phyloP scores from a whole-genome alignment of 768 basidiomycete species.

The Auricularia sp. region DNA sequence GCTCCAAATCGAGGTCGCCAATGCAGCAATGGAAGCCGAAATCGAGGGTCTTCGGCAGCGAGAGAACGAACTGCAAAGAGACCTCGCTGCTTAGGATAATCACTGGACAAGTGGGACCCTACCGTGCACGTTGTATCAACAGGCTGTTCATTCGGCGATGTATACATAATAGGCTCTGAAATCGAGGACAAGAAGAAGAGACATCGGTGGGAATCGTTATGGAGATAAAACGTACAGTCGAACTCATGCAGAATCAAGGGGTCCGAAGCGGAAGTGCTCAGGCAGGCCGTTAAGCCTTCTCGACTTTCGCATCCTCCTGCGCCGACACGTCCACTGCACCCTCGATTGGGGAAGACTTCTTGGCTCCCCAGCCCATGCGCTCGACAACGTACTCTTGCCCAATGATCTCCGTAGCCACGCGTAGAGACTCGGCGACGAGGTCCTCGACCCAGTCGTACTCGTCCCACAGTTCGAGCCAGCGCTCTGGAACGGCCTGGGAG shows the following conservation, averaged over 20 bases:
- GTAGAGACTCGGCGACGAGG: constrained; percentile 73
- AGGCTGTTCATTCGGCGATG: no score
- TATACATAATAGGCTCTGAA: no score
- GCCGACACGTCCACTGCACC: not conserved
- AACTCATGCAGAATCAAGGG: no score
- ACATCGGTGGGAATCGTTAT: no score
- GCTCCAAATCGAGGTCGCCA: constrained; percentile 92
- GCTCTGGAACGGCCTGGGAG: constrained; percentile 73
- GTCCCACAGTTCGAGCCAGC: constrained; percentile 81
- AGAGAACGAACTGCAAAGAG: constrained; percentile 43
- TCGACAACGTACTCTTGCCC: constrained; percentile 86
- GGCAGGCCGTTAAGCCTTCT: no score
- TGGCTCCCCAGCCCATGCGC: constrained; percentile 64
- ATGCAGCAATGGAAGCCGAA: constrained; percentile 77
- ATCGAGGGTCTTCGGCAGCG: constrained; percentile 45
- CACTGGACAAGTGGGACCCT: not conserved
- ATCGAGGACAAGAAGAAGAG: no score
- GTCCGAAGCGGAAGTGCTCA: no score
- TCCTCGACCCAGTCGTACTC: constrained; percentile 96
- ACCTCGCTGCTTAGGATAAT: not conserved
- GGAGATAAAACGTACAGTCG: no score
- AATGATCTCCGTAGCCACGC: constrained; percentile 78
- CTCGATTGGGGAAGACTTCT: not conserved
- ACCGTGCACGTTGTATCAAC: no score
- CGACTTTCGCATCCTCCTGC: not conserved